Evolutionary conservation across 2,329 filamentous ascomycete genomes (phyloP), one percentile per base, ranked within the genome.

Genomic region (Paracorniculantispora psalliotae): DNA sequence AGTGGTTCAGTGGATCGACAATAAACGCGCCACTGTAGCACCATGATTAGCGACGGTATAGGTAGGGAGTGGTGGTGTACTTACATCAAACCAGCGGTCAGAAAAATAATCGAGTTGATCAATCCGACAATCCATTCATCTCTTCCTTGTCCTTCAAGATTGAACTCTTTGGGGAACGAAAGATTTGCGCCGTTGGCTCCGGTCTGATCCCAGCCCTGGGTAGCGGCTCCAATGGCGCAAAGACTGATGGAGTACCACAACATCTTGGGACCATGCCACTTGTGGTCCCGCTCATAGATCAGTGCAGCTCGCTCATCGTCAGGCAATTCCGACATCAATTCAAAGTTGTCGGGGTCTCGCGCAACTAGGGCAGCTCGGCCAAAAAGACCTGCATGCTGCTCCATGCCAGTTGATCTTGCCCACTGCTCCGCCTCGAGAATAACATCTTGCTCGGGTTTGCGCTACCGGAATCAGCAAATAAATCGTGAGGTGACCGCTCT

Each of bases 201-300:
- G 1, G 84, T 87, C 69, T 87, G 82, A 65, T 87, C 84, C 84
- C 85, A 87, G 5, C 85, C 84, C 54, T 80, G 77, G 0, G 82
- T 81, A 4, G 82, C 81, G 13, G 82, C 81, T 25, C 79, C 81
- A 51, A 84, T 72, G 21, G 82, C 81, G 62, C 81, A 83, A 25
- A 81, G 73, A 1, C 74, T 70, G 60, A 86, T 83, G 0, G 81
- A 68, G 57, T 71, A 71, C 64, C 71, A 71, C 10, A 74, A 66
- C 68, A 71, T 74, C 63, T 66, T 72, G 0, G 82, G 78, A 2
- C 80, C 79, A 61, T 76, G 75, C 78, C 83, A 86, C 60, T 82
- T 83, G 70, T 86, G 81, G 77, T 85, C 61, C 75, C 82, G 63
- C 77, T 84, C 64, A 69, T 75, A 68, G 9, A 63, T 57, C 1